Conservation (phyloP, 257 asterid species). For the Solanum microdontum region DNA sequence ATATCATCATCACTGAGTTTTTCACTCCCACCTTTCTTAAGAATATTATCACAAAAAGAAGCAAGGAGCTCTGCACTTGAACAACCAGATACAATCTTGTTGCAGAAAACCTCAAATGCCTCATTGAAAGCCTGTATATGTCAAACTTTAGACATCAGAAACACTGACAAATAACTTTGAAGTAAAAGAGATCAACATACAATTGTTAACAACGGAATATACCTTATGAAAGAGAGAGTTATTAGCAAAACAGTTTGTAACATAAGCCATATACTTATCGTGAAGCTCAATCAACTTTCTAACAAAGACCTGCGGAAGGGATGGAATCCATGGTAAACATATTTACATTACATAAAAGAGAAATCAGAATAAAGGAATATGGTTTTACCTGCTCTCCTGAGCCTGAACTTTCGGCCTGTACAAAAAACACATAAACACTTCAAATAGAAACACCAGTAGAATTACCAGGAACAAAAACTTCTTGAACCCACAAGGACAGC, state of each 20-base stretch:
- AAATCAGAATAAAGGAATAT: neutral
- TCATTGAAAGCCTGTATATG: constrained; percentile 48
- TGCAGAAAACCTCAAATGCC: constrained; percentile 61
- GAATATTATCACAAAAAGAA: constrained; percentile 60
- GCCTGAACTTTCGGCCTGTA: constrained; percentile 29
- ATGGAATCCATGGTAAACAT: neutral
- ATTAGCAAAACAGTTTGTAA: constrained; percentile 6
- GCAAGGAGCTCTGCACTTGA: constrained; percentile 65
- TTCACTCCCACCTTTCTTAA: constrained; percentile 56
- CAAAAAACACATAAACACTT: constrained; percentile 2
- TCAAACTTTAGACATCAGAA: neutral
- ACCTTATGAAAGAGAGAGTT: constrained; percentile 19
- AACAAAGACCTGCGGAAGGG: constrained; percentile 13
- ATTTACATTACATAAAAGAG: neutral
- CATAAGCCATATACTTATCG: constrained; percentile 16
- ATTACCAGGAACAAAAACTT: neutral
- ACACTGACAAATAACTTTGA: neutral
- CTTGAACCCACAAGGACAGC: neutral
- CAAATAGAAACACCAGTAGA: neutral
- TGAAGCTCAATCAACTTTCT: constrained; percentile 18
- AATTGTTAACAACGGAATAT: neutral
- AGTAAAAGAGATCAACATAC: neutral
- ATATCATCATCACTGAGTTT: constrained; percentile 63
- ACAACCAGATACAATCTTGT: constrained; percentile 59
- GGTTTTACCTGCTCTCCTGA: constrained; percentile 29